Evolutionary conservation across 2,329 filamentous ascomycete species (phyloP), one percentile per base, ranked within the genome.

Genomic region (Aspergillus brasiliensis): DNA sequence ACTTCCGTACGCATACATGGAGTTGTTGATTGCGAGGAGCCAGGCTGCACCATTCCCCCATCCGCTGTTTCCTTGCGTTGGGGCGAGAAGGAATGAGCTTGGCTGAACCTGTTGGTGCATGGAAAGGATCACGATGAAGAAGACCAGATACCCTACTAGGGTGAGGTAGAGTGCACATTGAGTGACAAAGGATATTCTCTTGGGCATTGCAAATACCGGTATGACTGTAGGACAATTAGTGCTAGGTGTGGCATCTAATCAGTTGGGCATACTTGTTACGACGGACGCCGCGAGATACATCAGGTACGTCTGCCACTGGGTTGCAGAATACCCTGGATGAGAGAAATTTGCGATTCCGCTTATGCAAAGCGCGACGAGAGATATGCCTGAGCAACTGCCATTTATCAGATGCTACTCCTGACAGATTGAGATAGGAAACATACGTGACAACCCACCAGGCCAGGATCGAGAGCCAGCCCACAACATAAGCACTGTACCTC

Each of bases 271-370:
- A 46, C 60, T 53, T 6, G 64, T 64, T 19, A 63, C 5, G 34
- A 47, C 37, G 6, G 52, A 38, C 4, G 59, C 48, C 3, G 51
- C 44, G 37, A 66, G 25, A 49, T 63, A 65, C 6, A 64, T 59
- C 31, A 67, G 40, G 51, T 65, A 68, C 8, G 60, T 60, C 49
- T 64, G 63, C 66, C 66, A 67, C 27, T 66, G 64, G 4, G 57
- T 62, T 28, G 57, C 48, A 7, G 57, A 38, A 52, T 58, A 67
- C 1, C 56, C 54, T 1, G 56, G 40, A 27, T 64, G 17, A 42
- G 34, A 64, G 56, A 67, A 67, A 5, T 38, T n/a, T 4, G 58
- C 64, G 21, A 69, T 47, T 6, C 56, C 59, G 21, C 51, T 19
- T 8, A 56, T 34, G 15, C 64, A 37, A 8, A 58, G 28, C 5